A percentile compares a stretch with the other conserved stretches of the same genome.
phyloP scores from a whole-genome alignment of 2,329 filamentous ascomycete genomes.

The Colletotrichum cereale region DNA sequence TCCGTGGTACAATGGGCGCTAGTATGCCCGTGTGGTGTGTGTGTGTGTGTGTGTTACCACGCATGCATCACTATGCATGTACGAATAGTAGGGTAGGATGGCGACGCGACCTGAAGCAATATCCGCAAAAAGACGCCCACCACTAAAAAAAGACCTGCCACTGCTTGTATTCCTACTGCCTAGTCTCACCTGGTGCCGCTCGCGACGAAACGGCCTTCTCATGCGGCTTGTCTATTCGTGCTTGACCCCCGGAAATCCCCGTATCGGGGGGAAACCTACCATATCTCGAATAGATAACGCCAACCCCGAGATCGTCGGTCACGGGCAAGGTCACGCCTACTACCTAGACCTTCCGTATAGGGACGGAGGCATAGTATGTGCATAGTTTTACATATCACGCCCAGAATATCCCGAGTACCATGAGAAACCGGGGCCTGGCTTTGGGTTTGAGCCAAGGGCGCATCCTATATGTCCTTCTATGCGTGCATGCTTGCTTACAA shows the following conservation, averaged over 20 bases:
- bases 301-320: background rate
- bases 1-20: background rate
- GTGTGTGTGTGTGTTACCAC: no score
- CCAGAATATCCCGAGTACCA: background rate
- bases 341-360: background rate
- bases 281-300: background rate
- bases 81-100: background rate
- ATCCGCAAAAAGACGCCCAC: no score
- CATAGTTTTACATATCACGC: background rate
- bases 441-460: background rate
- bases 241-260: background rate
- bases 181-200: no score
- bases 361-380: no score
- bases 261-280: background rate
- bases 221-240: background rate
- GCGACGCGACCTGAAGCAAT: background rate
- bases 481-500: background rate
- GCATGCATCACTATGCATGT: no score
- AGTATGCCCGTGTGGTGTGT: background rate
- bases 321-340: background rate
- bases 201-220: constrained; percentile 1
- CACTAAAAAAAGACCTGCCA: no score
- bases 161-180: no score
- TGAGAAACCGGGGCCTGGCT: background rate
- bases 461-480: background rate